Evolutionary conservation across 768 basidiomycete genomes (phyloP).

Genomic region (Tylopilus felleus): DNA sequence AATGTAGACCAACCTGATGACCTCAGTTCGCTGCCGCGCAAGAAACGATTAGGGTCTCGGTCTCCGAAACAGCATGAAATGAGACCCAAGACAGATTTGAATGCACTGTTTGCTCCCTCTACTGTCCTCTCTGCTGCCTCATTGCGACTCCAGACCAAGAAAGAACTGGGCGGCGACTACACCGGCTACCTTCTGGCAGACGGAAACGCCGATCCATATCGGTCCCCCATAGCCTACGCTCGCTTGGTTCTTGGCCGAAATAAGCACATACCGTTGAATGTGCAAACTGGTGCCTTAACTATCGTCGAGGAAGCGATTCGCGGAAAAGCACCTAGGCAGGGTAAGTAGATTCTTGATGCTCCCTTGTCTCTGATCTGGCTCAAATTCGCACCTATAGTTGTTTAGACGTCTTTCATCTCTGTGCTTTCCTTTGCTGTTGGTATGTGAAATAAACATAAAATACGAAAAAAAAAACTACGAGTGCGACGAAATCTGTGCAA

Average conservation of each 20-base stretch:
- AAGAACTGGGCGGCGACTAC: conserved; percentile 52
- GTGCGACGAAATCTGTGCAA: conserved; percentile 3
- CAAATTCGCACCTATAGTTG: conserved; percentile 5
- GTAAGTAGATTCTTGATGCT: conserved; percentile 5
- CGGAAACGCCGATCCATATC: conserved; percentile 26
- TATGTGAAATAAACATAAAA: conserved; percentile 31
- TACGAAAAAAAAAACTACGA: conserved; percentile 15
- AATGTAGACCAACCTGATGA: not conserved
- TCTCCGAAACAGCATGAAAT: conserved; percentile 17
- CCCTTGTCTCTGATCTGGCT: not conserved
- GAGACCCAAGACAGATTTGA: conserved; percentile 22
- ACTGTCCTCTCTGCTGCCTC: conserved; percentile 1
- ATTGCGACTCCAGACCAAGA: conserved; percentile 25
- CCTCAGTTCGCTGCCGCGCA: not conserved
- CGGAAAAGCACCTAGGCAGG: conserved; percentile 5
- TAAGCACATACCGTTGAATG: conserved; percentile 38
- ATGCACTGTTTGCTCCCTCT: conserved; percentile 16
- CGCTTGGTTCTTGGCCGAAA: conserved; percentile 41
- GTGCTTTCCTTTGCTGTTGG: not conserved
- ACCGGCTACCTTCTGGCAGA: conserved; percentile 40
- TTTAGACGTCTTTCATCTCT: conserved; percentile 7
- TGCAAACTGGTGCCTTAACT: conserved; percentile 38
- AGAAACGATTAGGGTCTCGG: not conserved
- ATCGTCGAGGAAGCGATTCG: conserved; percentile 32
- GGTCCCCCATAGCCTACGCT: conserved; percentile 41